Evolutionary conservation across 148 eudicot species (phyloP), one percentile per base, ranked within the genome.

Genomic region (Rhododendron griersonianum): DNA sequence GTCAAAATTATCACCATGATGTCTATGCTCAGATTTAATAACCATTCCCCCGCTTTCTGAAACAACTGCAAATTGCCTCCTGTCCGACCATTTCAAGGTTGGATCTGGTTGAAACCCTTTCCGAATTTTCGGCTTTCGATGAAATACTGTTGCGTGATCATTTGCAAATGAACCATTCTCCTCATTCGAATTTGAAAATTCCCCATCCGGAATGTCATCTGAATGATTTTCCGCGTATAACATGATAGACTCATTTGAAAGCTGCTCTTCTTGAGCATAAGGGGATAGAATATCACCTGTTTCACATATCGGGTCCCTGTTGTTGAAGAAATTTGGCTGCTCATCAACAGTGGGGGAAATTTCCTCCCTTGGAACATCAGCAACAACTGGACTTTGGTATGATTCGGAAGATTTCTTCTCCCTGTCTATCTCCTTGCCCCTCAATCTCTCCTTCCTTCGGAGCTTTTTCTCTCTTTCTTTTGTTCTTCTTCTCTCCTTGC

Each of bases 381-480:
- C 53, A 84, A 82, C 89, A 69, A 63, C 81, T 86, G 89, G 77
- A 77, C 87, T 82, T 69, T 88, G 88, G 84, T 90, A 88, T 51
- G 89, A 86, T 86, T 92, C 93, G 85, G 83, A 85, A 85, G 89
- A 88, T 85, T 89, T 94, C 84, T 91, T 95, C 85, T 91, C 94
- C 84, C 84, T 84, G 76, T 90, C 90, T 85, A 89, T 92, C 65
- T 95, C 99, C 88, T 97, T 97, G 51, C 88, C 98, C 90, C 96
- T 95, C 86, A 94, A 87, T 88, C 98, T 94, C 94, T 97, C 99
- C 89, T 95, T 97, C 87, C 98, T 93, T 53, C 98, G 91, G 16
- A 94, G 96, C 90, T 97, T 97, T 84, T 95, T 97, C 91, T 95
- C 98, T 90, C 95, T 91, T 89, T 97, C 99, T 91, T 97, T 97